Evolutionary conservation across 768 basidiomycete genomes (phyloP).

Genomic region (Mycena haematopus): DNA sequence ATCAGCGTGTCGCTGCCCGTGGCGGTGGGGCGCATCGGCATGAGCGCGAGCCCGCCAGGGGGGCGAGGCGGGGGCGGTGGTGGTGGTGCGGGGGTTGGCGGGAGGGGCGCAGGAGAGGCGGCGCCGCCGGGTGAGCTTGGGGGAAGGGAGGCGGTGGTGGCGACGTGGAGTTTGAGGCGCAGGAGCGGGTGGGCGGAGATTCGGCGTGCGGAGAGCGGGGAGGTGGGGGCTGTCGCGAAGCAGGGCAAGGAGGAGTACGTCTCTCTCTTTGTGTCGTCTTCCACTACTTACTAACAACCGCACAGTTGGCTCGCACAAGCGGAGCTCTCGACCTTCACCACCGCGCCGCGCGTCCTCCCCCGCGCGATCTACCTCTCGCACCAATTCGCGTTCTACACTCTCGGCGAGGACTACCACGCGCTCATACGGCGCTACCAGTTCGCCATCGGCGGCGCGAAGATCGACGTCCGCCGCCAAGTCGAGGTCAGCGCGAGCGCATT

Average conservation of each 20-base stretch:
- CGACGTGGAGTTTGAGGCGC: constrained; percentile 70
- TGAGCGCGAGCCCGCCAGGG: constrained; percentile 58
- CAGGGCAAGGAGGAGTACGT: constrained; percentile 44
- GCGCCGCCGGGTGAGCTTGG: constrained; percentile 56
- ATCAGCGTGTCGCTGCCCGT: constrained; percentile 64
- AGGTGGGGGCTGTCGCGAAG: not conserved
- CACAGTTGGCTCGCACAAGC: constrained; percentile 76
- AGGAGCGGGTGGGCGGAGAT: constrained; percentile 61
- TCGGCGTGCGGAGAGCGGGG: constrained; percentile 39
- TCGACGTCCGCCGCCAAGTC: constrained; percentile 77
- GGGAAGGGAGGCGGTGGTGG: constrained; percentile 51
- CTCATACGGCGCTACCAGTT: constrained; percentile 71
- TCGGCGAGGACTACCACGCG: constrained; percentile 81
- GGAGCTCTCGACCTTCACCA: constrained; percentile 79
- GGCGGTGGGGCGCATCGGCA: constrained; percentile 43
- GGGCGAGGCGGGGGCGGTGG: not conserved
- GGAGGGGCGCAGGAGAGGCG: constrained; percentile 52
- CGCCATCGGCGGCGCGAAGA: constrained; percentile 59
- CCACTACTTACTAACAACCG: constrained; percentile 16
- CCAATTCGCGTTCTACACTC: constrained; percentile 81
- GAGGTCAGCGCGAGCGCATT: constrained; percentile 68
- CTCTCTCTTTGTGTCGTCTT: not conserved
- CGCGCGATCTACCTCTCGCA: constrained; percentile 83
- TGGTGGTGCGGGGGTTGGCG: constrained; percentile 45
- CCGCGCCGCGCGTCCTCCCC: constrained; percentile 64